Percentiles rank a stretch among this genome's conserved stretches.
These are phyloP conservation scores for Xylariomycetidae sp. DNA, from an alignment of 2,329 filamentous ascomycete species.

Conservation along the genomic window DNA sequence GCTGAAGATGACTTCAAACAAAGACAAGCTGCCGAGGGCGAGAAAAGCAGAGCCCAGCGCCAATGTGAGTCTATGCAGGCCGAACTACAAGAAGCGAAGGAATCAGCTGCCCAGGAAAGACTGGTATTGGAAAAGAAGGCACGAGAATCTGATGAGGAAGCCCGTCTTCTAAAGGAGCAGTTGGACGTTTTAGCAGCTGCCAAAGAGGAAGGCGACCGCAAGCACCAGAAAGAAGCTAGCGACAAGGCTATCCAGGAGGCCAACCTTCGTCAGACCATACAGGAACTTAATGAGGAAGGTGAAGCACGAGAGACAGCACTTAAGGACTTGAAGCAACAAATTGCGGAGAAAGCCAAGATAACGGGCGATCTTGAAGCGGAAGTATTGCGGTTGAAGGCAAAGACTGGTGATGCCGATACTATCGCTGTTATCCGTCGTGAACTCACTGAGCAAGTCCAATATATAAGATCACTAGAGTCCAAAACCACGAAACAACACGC, in stretches of 20 bases:
- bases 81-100: conserved; percentile 49
- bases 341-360: conserved; percentile 65
- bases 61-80: conserved; percentile 45
- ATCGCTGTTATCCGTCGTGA: conserved; percentile 82
- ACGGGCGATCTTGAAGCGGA: conserved; percentile 76
- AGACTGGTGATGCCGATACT: conserved; percentile 81
- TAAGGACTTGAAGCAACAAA: conserved; percentile 58
- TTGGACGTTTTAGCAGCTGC: conserved; percentile 63
- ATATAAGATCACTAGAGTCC: conserved; percentile 79
- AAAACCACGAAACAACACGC: conserved; percentile 72
- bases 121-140: conserved; percentile 64
- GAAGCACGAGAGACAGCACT: conserved; percentile 52
- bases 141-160: conserved; percentile 68
- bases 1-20: conserved; percentile 82
- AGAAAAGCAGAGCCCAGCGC: conserved; percentile 43
- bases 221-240: conserved; percentile 48
- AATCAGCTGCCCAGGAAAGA: conserved; percentile 49
- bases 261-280: conserved; percentile 41
- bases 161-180: conserved; percentile 72
- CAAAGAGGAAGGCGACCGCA: conserved; percentile 66
- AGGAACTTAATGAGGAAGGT: conserved; percentile 57
- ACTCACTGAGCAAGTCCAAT: conserved; percentile 84
- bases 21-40: conserved; percentile 55
- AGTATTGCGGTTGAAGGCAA: conserved; percentile 76
- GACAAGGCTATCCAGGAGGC: conserved; percentile 51